Base-by-base conservation (phyloP, 1,139 yeast genomes). In the Nakaseomyces bracarensis region DNA sequence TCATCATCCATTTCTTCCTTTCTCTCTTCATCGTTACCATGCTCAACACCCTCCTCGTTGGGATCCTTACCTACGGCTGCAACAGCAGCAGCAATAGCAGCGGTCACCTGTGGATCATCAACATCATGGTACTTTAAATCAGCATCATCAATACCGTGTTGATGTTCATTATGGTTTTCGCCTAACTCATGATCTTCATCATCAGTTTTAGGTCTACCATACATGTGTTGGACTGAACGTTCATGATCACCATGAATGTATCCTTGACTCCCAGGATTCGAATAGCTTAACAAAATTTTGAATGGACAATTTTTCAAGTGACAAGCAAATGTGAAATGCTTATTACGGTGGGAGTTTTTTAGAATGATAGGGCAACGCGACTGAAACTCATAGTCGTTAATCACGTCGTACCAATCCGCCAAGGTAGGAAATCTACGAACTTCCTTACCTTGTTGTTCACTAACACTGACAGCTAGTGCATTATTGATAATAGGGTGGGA, bases 301-400 rank as follows among this genome's bases (percentile, higher is more conserved):
- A 60, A 60, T 7, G 60, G 60, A 42, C 65, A 60, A 41, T 51
- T 49, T 43, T 58, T 59, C 40, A 58, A 41, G 46, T 59, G 63
- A 41, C 65, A 60, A 31, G 64, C 63, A 46, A 57, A 60, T 36
- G 65, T 60, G 47, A 58, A 60, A 47, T 60, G 64, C 43, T 57
- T 60, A 44, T 57, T 58, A 35, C 57, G 51, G 40, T 60, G 65
- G 9, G 64, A 60, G 42, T 60, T 60, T 46, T 60, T 60, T 49
- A 60, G 42, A 20, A 60, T 60, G 22, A 60, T 57, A 3, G 65
- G 65, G 36, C 63, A 58, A 16, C 64, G 41, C 10, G 63, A 57
- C 43, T 59, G 62, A 40, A 56, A 60, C 46, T 60, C 65, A 37
- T 60, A 60, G 40, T 60, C 64, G 39, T 58, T 58, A 27, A 60